Percentiles rank a stretch among this genome's conserved stretches.
Conservation (phyloP, 352 stramenopile genomes). For the Phytopythium cucurbitacearum region DNA sequence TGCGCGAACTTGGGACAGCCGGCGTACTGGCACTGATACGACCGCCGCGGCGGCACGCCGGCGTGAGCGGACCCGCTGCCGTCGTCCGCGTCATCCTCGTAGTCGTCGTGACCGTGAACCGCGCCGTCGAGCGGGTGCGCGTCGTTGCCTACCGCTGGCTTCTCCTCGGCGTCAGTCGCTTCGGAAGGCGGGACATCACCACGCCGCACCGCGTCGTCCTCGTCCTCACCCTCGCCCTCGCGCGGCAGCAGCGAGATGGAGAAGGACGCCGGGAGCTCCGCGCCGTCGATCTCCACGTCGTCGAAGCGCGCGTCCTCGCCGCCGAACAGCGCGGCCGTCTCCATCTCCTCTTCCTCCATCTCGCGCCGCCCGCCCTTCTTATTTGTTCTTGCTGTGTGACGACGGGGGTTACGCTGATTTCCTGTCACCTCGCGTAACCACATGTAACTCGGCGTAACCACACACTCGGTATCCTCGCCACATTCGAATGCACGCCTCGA, state of each 20-base stretch:
- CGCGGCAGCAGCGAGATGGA: slow-evolving; percentile 29
- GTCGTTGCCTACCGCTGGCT: neutral
- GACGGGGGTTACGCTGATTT: neutral
- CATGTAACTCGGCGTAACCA: neutral
- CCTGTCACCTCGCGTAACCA: neutral
- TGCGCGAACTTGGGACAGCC: slow-evolving; percentile 59
- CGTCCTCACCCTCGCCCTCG: slow-evolving; percentile 15
- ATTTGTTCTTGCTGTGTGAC: slow-evolving; percentile 2
- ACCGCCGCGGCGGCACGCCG: slow-evolving; percentile 6
- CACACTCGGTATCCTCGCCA: neutral
- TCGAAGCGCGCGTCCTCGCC: slow-evolving; percentile 44
- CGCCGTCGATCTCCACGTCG: slow-evolving; percentile 42
- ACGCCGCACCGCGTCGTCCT: neutral
- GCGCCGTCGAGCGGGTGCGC: neutral
- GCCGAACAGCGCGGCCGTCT: slow-evolving; percentile 46
- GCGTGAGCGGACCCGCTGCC: neutral
- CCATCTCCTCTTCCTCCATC: slow-evolving; percentile 43
- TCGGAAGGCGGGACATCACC: neutral
- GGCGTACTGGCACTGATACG: slow-evolving; percentile 43
- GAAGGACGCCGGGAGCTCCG: slow-evolving; percentile 45
- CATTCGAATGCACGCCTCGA: no score
- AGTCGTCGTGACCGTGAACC: neutral
- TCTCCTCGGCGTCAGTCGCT: neutral
- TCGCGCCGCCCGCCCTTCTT: slow-evolving; percentile 12
- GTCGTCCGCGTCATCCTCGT: neutral